phyloP scores from a whole-genome alignment of 1,284 basidiomycete genomes.

The Mycena sp. region DNA sequence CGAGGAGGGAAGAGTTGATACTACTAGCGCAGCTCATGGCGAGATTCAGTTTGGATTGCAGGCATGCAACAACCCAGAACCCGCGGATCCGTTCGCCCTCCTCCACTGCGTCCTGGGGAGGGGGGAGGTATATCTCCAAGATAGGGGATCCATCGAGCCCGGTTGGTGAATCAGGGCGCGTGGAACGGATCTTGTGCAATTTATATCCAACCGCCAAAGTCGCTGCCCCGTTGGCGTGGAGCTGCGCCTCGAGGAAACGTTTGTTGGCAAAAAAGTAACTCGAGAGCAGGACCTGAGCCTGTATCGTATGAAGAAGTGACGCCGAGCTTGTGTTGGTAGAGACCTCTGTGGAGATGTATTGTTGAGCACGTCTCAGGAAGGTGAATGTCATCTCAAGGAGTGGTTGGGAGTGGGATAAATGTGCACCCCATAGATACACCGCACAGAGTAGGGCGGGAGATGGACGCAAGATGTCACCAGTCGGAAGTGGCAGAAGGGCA shows the following conservation, averaged over 20 bases:
- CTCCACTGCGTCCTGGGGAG: slow-evolving; percentile 6
- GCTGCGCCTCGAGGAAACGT: not conserved
- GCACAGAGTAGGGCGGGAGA: slow-evolving; percentile 16
- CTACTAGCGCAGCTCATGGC: not conserved
- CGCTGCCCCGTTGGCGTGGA: slow-evolving; percentile 12
- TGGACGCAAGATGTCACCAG: slow-evolving; percentile 7
- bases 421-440: slow-evolving; percentile 20
- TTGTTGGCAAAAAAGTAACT: slow-evolving; percentile 7
- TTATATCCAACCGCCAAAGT: slow-evolving; percentile 5
- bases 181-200: slow-evolving; percentile 6
- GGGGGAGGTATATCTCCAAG: not conserved
- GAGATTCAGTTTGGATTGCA: not conserved
- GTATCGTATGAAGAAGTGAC: slow-evolving; percentile 6
- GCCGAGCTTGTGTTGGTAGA: not conserved
- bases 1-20: slow-evolving; percentile 9
- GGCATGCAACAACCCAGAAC: slow-evolving; percentile 18
- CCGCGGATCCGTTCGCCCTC: slow-evolving; percentile 16
- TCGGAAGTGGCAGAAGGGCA: slow-evolving; percentile 1
- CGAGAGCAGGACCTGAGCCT: slow-evolving; percentile 17
- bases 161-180: not conserved
- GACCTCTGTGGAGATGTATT: slow-evolving; percentile 1
- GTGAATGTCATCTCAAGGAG: not conserved
- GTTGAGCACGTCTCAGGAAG: slow-evolving; percentile 9
- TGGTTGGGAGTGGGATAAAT: not conserved
- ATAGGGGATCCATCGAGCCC: not conserved